phyloP scores from a whole-genome alignment of 148 eudicot genomes.

The Camellia sinensis region DNA sequence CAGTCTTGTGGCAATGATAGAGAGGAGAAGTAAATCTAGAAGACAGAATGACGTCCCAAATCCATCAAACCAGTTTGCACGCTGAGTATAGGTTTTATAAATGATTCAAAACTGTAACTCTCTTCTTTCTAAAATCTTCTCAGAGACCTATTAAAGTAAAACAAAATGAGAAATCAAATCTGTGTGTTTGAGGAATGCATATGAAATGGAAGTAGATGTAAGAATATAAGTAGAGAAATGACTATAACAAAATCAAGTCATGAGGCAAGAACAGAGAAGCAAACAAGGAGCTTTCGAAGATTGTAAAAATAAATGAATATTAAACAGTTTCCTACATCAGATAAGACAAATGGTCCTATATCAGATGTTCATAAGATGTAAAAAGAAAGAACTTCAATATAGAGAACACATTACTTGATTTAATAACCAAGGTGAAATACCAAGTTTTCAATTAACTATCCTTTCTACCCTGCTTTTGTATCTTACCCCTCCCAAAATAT shows the following conservation, averaged over 20 bases:
- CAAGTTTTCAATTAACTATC: neutral
- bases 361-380: neutral
- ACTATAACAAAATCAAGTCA: neutral
- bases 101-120: constrained; percentile 50
- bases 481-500: neutral
- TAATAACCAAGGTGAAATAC: neutral
- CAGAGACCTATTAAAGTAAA: constrained; percentile 47
- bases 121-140: constrained; percentile 55
- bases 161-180: neutral
- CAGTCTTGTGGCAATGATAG: neutral
- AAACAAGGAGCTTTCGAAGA: neutral
- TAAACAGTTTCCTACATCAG: neutral
- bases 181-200: neutral
- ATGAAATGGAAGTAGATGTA: neutral
- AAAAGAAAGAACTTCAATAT: neutral
- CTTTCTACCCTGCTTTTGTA: neutral
- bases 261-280: neutral
- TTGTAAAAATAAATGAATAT: too few relatives aligned
- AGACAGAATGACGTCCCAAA: neutral
- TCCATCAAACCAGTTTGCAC: neutral
- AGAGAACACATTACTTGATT: neutral
- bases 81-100: too few relatives aligned
- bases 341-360: neutral
- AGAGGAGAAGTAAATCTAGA: neutral
- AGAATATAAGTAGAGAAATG: neutral